A percentile compares a stretch with the other conserved stretches of the same genome.
Evolutionary conservation across 257 asterid species (phyloP).

Genomic region (Haberlea rhodopensis): DNA sequence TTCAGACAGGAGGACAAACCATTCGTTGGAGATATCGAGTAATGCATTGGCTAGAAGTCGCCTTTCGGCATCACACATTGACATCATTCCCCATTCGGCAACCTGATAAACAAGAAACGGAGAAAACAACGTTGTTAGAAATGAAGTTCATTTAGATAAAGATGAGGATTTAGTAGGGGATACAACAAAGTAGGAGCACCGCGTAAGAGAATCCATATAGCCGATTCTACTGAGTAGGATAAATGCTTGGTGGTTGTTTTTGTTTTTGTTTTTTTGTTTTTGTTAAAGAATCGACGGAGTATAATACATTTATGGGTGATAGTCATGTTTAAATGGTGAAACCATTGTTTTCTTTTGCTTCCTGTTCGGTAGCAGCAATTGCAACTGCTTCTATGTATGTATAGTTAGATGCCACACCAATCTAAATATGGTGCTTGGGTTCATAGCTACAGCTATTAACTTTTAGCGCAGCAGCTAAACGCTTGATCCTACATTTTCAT

Average conservation of each 20-base stretch:
- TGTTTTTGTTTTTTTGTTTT: too few relatives aligned
- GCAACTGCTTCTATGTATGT: not conserved
- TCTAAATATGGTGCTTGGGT: not conserved
- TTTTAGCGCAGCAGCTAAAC: not conserved
- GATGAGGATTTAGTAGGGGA: too few relatives aligned
- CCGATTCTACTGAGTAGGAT: too few relatives aligned
- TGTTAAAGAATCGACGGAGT: too few relatives aligned
- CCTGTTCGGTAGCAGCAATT: not conserved
- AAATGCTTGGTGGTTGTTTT: too few relatives aligned
- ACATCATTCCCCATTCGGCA: slow-evolving; percentile 51
- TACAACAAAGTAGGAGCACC: too few relatives aligned
- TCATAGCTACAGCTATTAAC: not conserved
- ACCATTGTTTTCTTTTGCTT: too few relatives aligned
- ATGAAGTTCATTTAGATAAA: too few relatives aligned
- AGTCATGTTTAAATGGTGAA: too few relatives aligned
- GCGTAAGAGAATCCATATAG: too few relatives aligned
- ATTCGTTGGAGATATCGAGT: slow-evolving; percentile 55
- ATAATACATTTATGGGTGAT: too few relatives aligned
- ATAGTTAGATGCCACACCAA: not conserved
- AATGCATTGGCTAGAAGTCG: slow-evolving; percentile 52
- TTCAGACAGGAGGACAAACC: slow-evolving; percentile 47
- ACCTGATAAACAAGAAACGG: slow-evolving; percentile 31
- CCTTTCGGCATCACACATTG: slow-evolving; percentile 47
- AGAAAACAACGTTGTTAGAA: too few relatives aligned
- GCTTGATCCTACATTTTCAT: not conserved